phyloP scores from a whole-genome alignment of 1,284 basidiomycete genomes.

The Lentinula novae-zelandiae region DNA sequence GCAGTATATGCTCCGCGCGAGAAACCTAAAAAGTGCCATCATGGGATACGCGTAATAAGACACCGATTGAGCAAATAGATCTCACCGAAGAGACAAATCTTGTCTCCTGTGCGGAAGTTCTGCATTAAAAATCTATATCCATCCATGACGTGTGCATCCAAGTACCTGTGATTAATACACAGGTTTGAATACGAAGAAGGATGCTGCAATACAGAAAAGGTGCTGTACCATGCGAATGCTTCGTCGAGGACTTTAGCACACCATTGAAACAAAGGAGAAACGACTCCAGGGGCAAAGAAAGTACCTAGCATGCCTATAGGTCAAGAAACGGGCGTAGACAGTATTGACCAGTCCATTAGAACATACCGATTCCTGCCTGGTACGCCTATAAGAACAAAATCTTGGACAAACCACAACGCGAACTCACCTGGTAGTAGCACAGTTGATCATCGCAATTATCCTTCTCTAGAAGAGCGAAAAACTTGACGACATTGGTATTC shows the following conservation, averaged over 20 bases:
- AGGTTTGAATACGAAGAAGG: constrained; percentile 7
- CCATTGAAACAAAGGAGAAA: constrained; percentile 47
- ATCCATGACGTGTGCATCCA: constrained; percentile 60
- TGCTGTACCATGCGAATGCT: constrained; percentile 55
- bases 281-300: constrained; percentile 51
- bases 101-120: constrained; percentile 56
- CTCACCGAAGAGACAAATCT: constrained; percentile 59
- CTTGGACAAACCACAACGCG: background rate
- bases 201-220: background rate
- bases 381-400: background rate
- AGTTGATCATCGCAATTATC: constrained; percentile 52
- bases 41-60: background rate
- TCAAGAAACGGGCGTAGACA: background rate
- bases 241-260: constrained; percentile 47
- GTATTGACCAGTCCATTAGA: too few species aligned
- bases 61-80: background rate
- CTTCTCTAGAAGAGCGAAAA: constrained; percentile 61
- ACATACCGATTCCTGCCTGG: constrained; percentile 45
- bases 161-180: constrained; percentile 37
- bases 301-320: constrained; percentile 36
- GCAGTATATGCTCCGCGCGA: constrained; percentile 78
- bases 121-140: constrained; percentile 56
- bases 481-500: constrained; percentile 72
- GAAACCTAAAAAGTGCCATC: constrained; percentile 45
- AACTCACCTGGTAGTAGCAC: constrained; percentile 62